Percentiles rank a stretch among this genome's conserved stretches.
phyloP scores from a whole-genome alignment of 1,139 yeast genomes.

The Saccharomycopsis hybrid region DNA sequence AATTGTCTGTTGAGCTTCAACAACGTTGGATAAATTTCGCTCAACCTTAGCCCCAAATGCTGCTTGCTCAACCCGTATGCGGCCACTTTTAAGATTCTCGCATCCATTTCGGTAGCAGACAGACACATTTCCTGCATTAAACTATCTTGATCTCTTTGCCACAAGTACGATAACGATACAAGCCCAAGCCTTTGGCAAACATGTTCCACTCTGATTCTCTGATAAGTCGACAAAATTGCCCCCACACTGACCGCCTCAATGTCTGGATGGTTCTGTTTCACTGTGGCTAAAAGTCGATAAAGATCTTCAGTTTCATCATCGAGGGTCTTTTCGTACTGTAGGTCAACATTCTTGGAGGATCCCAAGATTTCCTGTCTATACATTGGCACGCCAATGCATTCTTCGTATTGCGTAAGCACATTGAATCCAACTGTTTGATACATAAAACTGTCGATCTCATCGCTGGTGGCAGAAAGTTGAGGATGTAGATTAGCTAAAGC shows the following conservation, averaged over 20 bases:
- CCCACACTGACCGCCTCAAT: slow-evolving; percentile 88
- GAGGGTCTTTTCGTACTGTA: slow-evolving; percentile 61
- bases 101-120: slow-evolving; percentile 46
- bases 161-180: slow-evolving; percentile 65
- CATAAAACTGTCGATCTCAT: slow-evolving; percentile 81
- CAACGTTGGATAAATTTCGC: slow-evolving; percentile 55
- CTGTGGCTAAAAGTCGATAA: slow-evolving; percentile 41
- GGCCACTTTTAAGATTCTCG: slow-evolving; percentile 85
- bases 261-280: slow-evolving; percentile 57
- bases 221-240: slow-evolving; percentile 89
- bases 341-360: slow-evolving; percentile 50
- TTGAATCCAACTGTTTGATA: slow-evolving; percentile 98
- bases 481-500: slow-evolving; percentile 88
- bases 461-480: slow-evolving; percentile 31
- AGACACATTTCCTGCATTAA: slow-evolving; percentile 77
- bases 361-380: slow-evolving; percentile 67
- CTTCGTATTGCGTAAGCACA: slow-evolving; percentile 55
- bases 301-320: slow-evolving; percentile 88
- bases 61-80: slow-evolving; percentile 68
- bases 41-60: slow-evolving; percentile 65
- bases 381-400: slow-evolving; percentile 75
- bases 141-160: slow-evolving; percentile 83
- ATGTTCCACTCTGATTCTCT: slow-evolving; percentile 85
- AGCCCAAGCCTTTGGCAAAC: slow-evolving; percentile 73
- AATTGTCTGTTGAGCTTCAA: slow-evolving; percentile 52